Base-by-base conservation (phyloP, 768 basidiomycete genomes). In the Candolleomyces eurysporus region DNA sequence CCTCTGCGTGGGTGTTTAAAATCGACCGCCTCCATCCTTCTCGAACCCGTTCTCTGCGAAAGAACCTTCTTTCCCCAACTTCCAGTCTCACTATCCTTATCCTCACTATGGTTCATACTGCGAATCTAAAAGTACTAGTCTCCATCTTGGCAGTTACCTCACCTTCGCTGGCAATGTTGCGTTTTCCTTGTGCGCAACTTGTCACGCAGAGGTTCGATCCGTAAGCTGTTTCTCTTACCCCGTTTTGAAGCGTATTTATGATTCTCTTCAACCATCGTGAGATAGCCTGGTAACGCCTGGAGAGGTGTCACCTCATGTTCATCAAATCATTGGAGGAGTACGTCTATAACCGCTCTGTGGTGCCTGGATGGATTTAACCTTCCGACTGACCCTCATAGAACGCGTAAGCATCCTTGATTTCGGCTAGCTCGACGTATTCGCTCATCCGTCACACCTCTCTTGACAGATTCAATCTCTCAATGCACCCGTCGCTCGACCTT, bases 241-340 rank as follows among this genome's bases (percentile, higher is more conserved):
- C 57, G 5, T 56, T 10, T 4, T 39, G 36, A 13, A 30, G 19
- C 26, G 17, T 19, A 13, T 10, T 11, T 14, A 10, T 59, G 22
- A 49, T 22, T 30, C 8, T 5, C 14, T 36, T n/a, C 8, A 3
- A 48, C 26, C 45, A 17, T 5, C 14, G 1, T 46, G 31, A 17
- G 19, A 46, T 42, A 59, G 58, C 1, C 49, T 59, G 5, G 58
- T 59, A 13, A 60, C 59, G 7, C 59, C 59, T 6, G 59, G 59
- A 3, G 16, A 52, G 17, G 59, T 60, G 2, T 53, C 59, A 5
- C 59, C 59, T 30, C 59, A 60, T 17, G 50, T 60, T 31, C 59
- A 60, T n/a, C 59, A 60, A 40, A 60, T 60, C 51, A 43, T 60
- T 30, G 59, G 59, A 53, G 59, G 59, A 22, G 59, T 60, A 48